Evolutionary conservation across 331 rosid species (phyloP), one percentile per base, ranked within the genome.

Genomic region (Acacia concinna): DNA sequence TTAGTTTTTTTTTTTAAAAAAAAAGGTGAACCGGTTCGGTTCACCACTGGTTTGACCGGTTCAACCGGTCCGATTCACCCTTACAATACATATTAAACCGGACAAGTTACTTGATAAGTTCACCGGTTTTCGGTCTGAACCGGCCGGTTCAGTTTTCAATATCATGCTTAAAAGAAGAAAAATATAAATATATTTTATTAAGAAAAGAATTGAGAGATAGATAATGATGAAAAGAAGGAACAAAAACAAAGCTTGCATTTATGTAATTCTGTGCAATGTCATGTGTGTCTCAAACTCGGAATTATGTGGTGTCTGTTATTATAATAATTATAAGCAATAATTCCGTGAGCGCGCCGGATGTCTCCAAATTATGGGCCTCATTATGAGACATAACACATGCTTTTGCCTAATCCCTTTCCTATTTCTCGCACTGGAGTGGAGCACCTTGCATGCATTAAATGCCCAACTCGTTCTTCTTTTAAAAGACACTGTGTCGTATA

Each of bases 321-420:
- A 23, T 56, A 27, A 59, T 40, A 59, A 75, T 60, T 28, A 75
- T 3, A 28, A 35, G 21, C 44, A 75, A 60, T 75, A 60, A 75
- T 75, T 75, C 59, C 1, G 63, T 28, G 71, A 75, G 71, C 20
- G 52, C 52, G 71, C 60, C 60, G 79, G 71, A 75, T 43, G 71
- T 60, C 60, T 60, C 59, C 69, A 75, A 60, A 75, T 62, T 60
- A 60, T 28, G 44, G 21, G 23, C 68, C 47, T 75, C 56, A 44
- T 75, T 43, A 40, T 28, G 71, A 75, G 44, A 59, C 71, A 41
- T 5, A 30, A 75, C 71, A 75, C 60, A 75, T 60, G 71, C 79
- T 40, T 40, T 40, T 60, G 38, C 70, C 27, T 9, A 30, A 15
- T 4, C 4, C 17, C 14, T 32, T 4, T 64, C 17, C 0, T 23